Evolutionary conservation across 2,329 filamentous ascomycete species (phyloP), one percentile per base, ranked within the genome.

Genomic region (Trichoderma lentiforme): DNA sequence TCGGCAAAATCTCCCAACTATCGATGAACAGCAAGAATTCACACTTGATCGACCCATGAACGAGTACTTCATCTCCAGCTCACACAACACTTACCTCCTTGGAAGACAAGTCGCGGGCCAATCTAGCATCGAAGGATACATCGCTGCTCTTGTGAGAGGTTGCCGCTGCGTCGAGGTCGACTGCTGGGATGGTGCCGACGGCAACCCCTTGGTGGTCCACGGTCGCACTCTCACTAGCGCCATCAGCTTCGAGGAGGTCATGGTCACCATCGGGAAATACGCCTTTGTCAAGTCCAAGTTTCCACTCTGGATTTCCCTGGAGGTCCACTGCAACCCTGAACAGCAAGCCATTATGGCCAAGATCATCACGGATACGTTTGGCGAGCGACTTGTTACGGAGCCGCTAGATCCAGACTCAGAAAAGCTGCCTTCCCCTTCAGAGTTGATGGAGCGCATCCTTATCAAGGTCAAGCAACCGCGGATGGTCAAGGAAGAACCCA

Each of bases 51-150:
- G 93, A 28, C 96, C 96, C 0, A 85, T 98, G 80, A 97, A 97
- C 79, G 95, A 98, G 79, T 99, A 99, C 82, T 98, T 94, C 84
- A 96, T 99, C 75, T 98, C 95, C 1, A 98, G 95, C 84, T 98
- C 96, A 1, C 96, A 99, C 86, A 99, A 99, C 82, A 99, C 96
- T 0, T 99, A 99, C 78, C 90, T 99, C 1, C 86, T 97, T 5
- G 96, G 96, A 15, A 91, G 95, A 69, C 96, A 99, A 80, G 91
- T 98, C 2, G 92, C 91, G 12, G 95, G 95, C 32, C 89, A 93
- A 58, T 98, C 96, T 2, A 98, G 95, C 78, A 93, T 97, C 2
- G 96, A 99, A 81, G 94, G 94, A 57, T 99, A 99, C 82, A 97
- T 98, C 76, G 90, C 91, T 9, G 93, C 95, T 3, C 87, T 99